Conservation (phyloP, 257 asterid genomes). For the Lycium barbarum region DNA sequence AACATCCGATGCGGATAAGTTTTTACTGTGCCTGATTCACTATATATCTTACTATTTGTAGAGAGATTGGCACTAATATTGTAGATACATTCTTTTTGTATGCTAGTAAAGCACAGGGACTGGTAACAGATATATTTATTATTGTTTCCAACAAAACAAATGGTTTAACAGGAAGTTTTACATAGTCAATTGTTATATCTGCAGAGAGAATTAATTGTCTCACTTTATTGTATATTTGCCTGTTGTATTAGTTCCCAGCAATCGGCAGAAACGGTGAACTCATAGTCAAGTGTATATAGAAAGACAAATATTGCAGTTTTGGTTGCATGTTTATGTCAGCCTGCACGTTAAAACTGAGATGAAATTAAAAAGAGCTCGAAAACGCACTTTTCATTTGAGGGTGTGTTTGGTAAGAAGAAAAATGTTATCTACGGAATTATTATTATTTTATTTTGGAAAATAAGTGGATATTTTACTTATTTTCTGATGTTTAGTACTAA, state of each 20-base stretch:
- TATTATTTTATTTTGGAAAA: too few relatives aligned
- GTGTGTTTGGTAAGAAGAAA: too few relatives aligned
- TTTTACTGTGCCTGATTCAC: too few relatives aligned
- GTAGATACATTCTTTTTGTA: neutral
- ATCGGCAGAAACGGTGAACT: neutral
- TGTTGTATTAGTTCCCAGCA: slow-evolving; percentile 16
- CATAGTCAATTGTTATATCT: neutral
- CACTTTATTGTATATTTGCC: slow-evolving; percentile 12
- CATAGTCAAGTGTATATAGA: neutral
- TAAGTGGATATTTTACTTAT: too few relatives aligned
- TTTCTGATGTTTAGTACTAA: too few relatives aligned
- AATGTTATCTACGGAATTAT: too few relatives aligned
- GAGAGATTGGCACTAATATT: too few relatives aligned
- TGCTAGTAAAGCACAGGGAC: neutral
- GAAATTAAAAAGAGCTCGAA: neutral
- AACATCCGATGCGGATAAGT: too few relatives aligned
- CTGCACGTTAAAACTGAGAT: neutral
- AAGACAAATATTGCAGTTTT: neutral
- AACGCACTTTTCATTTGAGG: neutral
- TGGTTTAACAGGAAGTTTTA: neutral
- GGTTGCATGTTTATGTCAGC: neutral
- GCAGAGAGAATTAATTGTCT: neutral
- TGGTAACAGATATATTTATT: neutral
- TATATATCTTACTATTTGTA: too few relatives aligned
- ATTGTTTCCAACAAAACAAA: neutral